These are phyloP conservation scores for Fraxinus pennsylvanica DNA, from an alignment of 257 asterid genomes.

Conservation along the genomic window DNA sequence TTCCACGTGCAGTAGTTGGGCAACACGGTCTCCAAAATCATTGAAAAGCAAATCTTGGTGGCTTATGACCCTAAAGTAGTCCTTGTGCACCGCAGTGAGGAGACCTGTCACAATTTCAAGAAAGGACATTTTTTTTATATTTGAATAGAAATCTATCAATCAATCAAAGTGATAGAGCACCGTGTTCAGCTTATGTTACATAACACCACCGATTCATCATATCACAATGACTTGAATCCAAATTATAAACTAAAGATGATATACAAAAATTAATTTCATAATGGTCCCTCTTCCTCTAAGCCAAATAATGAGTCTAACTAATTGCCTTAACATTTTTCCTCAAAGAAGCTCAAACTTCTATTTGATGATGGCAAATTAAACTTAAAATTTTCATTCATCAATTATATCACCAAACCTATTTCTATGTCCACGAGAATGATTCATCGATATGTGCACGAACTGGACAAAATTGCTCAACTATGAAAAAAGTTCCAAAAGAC, in stretches of 20 bases:
- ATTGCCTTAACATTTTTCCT: not conserved
- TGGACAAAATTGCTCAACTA: not conserved
- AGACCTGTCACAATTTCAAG: constrained; percentile 52
- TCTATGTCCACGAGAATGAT: not conserved
- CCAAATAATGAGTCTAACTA: not conserved
- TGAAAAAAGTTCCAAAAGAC: not conserved
- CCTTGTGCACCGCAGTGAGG: constrained; percentile 88
- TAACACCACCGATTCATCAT: not conserved
- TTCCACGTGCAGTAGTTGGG: constrained; percentile 92
- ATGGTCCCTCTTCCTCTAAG: not conserved
- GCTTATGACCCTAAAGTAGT: constrained; percentile 69
- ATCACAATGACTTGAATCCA: not conserved
- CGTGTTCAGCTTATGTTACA: not conserved
- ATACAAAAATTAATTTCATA: not conserved
- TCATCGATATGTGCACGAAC: not conserved
- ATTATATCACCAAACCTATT: not conserved
- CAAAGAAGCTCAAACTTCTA: constrained; percentile 8
- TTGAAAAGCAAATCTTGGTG: constrained; percentile 89
- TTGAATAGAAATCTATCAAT: not conserved
- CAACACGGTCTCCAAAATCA: constrained; percentile 99
- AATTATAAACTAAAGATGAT: not conserved
- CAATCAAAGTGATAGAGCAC: not conserved
- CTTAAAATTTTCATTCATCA: not conserved
- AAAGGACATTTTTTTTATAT: constrained; percentile 4
- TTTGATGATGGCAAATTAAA: not conserved